Evolutionary conservation across 2,329 filamentous ascomycete species (phyloP).

Genomic region (Diplodia sapinea): DNA sequence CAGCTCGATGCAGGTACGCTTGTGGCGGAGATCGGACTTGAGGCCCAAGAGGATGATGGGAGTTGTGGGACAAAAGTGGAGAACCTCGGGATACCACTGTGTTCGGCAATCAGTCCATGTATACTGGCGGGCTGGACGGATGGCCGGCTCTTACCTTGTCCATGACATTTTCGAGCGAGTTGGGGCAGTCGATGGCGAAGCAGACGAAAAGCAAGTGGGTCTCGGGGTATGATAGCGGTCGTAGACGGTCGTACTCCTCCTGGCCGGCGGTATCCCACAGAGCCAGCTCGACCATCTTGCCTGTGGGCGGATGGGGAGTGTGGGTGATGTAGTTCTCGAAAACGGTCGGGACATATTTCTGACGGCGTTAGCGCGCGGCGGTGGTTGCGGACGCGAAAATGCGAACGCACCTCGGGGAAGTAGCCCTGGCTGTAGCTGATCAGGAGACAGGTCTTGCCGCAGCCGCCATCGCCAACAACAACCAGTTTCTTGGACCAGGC

Average conservation of each 20-base stretch:
- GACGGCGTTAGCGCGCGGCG: conserved; percentile 24
- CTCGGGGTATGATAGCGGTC: conserved; percentile 95
- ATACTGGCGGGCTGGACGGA: conserved; percentile 1
- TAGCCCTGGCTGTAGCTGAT: conserved; percentile 99
- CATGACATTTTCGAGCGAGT: conserved; percentile 96
- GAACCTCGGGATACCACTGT: conserved; percentile 98
- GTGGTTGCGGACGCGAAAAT: neutral
- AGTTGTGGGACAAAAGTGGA: conserved; percentile 98
- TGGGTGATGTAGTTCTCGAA: conserved; percentile 99
- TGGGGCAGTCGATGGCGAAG: conserved; percentile 98
- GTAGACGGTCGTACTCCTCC: conserved; percentile 96
- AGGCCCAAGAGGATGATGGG: conserved; percentile 94
- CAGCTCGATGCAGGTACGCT: conserved; percentile 96
- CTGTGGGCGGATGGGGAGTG: conserved; percentile 82
- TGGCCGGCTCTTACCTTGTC: conserved; percentile 77
- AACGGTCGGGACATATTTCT: conserved; percentile 99
- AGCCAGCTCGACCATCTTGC: conserved; percentile 94
- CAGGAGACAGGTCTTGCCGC: conserved; percentile 96
- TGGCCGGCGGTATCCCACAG: conserved; percentile 99
- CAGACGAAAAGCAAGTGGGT: conserved; percentile 98
- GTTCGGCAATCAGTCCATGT: conserved; percentile 31
- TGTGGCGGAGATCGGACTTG: conserved; percentile 94
- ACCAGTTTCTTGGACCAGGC: conserved; percentile 99
- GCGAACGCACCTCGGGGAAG: conserved; percentile 84
- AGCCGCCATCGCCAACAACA: conserved; percentile 96